A percentile compares a stretch with the other conserved stretches of the same genome.
These are phyloP conservation scores for Pichia californica DNA, from an alignment of 805 yeast species.

Conservation along the genomic window DNA sequence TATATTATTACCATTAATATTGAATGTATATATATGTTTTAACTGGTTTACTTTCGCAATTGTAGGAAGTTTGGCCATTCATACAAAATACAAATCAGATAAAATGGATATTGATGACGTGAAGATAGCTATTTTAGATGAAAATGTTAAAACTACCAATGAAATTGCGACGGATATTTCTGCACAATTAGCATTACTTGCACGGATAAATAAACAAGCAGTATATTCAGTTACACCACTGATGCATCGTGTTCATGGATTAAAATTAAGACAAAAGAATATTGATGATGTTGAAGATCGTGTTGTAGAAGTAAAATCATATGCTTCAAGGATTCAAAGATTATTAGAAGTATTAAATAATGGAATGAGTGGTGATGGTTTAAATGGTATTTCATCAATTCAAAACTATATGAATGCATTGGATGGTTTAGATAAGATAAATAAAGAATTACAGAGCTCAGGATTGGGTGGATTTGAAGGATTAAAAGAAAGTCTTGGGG, in stretches of 20 bases:
- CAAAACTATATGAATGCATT: constrained; percentile 32
- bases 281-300: constrained; percentile 48
- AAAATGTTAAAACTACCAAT: constrained; percentile 55
- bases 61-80: too few relatives aligned
- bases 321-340: constrained; percentile 32
- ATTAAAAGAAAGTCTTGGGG: constrained; percentile 52
- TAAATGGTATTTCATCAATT: constrained; percentile 33
- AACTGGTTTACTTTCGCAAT: too few relatives aligned
- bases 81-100: too few relatives aligned
- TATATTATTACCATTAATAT: too few relatives aligned
- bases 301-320: constrained; percentile 28
- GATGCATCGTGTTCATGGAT: constrained; percentile 50
- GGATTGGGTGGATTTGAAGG: constrained; percentile 55
- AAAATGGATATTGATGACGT: constrained; percentile 62
- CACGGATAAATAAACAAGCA: constrained; percentile 48
- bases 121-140: constrained; percentile 76
- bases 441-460: constrained; percentile 11
- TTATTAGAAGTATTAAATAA: constrained; percentile 31
- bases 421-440: constrained; percentile 30
- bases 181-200: constrained; percentile 47
- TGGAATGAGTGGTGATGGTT: constrained; percentile 16
- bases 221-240: constrained; percentile 66
- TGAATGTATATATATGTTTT: too few relatives aligned
- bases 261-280: constrained; percentile 49
- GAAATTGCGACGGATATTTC: constrained; percentile 50